These are phyloP conservation scores for Blastomyces gilchristii DNA, from an alignment of 2,329 filamentous ascomycete genomes.

Conservation along the genomic window DNA sequence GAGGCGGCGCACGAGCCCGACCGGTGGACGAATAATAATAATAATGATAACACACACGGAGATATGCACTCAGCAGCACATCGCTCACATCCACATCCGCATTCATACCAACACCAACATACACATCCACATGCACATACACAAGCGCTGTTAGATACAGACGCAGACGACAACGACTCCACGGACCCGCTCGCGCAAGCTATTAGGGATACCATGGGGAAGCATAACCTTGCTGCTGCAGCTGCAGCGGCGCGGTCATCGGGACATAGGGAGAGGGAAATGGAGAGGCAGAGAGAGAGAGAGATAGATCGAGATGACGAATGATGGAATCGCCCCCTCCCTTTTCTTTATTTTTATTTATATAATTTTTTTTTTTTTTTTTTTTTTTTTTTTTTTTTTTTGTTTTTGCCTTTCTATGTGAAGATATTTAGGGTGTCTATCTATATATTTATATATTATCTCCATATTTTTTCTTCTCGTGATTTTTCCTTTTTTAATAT, in stretches of 20 bases:
- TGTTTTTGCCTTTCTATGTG: too few relatives aligned
- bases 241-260: neutral
- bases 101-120: conserved; percentile 1
- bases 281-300: neutral
- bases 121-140: neutral
- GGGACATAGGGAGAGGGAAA: neutral
- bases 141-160: conserved; percentile 11
- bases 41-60: neutral
- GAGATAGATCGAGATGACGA: too few relatives aligned
- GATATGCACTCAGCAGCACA: neutral
- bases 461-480: too few relatives aligned
- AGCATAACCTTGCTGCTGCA: conserved; percentile 18
- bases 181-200: conserved; percentile 34
- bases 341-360: too few relatives aligned
- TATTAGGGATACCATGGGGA: conserved; percentile 34
- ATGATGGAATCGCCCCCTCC: too few relatives aligned
- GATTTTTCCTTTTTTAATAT: too few relatives aligned
- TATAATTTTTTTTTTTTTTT: too few relatives aligned
- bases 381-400: too few relatives aligned
- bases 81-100: conserved; percentile 15
- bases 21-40: neutral
- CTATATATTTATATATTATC: too few relatives aligned
- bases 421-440: too few relatives aligned
- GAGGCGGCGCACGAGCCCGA: neutral
- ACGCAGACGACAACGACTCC: conserved; percentile 29